Evolutionary conservation across 2,329 filamentous ascomycete genomes (phyloP).

Genomic region (Ophiocordyceps australis): DNA sequence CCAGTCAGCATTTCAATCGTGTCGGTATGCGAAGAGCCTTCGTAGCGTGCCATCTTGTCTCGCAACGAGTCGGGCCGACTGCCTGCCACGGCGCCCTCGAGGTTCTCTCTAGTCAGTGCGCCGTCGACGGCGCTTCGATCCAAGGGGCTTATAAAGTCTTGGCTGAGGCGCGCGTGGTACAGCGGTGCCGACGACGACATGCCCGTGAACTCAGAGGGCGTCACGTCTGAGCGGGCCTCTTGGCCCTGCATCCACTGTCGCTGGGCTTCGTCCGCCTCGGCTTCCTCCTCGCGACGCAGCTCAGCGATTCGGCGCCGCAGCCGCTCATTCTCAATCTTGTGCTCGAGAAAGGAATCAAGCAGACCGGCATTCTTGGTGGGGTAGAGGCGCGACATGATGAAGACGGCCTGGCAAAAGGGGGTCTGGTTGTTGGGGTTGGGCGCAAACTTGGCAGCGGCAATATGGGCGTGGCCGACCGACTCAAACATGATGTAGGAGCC

Average conservation of each 20-base stretch:
- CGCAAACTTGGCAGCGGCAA: constrained; percentile 48
- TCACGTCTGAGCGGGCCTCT: constrained; percentile 34
- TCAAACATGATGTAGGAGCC: constrained; percentile 67
- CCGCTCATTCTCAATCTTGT: constrained; percentile 91
- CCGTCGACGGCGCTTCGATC: constrained; percentile 46
- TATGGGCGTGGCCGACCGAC: constrained; percentile 81
- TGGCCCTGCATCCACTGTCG: constrained; percentile 41
- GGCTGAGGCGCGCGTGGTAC: constrained; percentile 13
- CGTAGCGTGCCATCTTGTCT: constrained; percentile 73
- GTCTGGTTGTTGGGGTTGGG: constrained; percentile 45
- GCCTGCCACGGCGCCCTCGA: constrained; percentile 52
- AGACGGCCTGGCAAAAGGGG: constrained; percentile 71
- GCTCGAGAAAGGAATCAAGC: constrained; percentile 84
- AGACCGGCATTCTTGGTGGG: constrained; percentile 73
- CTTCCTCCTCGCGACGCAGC: constrained; percentile 68
- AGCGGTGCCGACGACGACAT: constrained; percentile 13
- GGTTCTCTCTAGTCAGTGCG: constrained; percentile 60
- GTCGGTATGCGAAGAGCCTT: constrained; percentile 59
- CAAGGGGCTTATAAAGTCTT: constrained; percentile 41
- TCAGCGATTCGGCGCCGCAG: constrained; percentile 70
- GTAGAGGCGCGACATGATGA: constrained; percentile 83
- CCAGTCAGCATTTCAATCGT: constrained; percentile 90
- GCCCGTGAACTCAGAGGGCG: constrained; percentile 26
- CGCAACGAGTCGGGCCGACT: constrained; percentile 57
- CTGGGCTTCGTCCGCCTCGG: constrained; percentile 52